phyloP scores from a whole-genome alignment of 768 basidiomycete genomes.

The Tricholoma matsutake region DNA sequence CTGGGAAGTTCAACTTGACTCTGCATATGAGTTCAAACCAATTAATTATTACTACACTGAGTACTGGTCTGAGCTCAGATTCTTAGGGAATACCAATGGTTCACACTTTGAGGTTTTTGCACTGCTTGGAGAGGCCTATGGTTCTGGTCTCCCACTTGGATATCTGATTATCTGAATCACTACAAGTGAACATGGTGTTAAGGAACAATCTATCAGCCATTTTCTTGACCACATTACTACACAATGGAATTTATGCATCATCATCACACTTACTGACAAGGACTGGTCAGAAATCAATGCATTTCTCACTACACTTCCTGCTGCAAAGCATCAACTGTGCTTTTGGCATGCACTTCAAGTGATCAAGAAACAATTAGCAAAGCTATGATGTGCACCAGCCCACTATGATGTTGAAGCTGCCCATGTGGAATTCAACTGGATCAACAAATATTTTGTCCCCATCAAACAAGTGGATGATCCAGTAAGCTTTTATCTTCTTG shows the following conservation, averaged over 20 bases:
- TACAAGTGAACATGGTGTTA: no score
- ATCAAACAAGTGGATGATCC: constrained; percentile 17
- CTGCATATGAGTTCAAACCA: no score
- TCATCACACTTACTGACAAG: constrained; percentile 27
- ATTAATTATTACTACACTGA: no score
- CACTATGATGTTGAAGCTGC: constrained; percentile 15
- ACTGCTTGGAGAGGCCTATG: not conserved
- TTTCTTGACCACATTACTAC: not conserved
- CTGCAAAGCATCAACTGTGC: no score
- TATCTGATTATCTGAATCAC: not conserved
- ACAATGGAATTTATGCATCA: not conserved
- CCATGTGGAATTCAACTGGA: constrained; percentile 19
- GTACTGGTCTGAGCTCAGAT: not conserved
- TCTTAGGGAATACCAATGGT: not conserved
- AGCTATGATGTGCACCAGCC: no score
- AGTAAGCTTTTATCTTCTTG: not conserved
- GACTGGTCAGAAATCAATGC: constrained; percentile 33
- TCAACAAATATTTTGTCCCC: constrained; percentile 8
- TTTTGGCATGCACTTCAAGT: no score
- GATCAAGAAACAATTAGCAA: constrained; percentile 13
- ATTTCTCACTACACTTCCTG: constrained; percentile 8
- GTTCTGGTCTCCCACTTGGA: not conserved
- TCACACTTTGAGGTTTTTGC: not conserved
- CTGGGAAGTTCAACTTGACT: constrained; percentile 22
- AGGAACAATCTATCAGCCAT: not conserved